phyloP scores from a whole-genome alignment of 805 yeast species.

The Zygoascus bituminiphila region DNA sequence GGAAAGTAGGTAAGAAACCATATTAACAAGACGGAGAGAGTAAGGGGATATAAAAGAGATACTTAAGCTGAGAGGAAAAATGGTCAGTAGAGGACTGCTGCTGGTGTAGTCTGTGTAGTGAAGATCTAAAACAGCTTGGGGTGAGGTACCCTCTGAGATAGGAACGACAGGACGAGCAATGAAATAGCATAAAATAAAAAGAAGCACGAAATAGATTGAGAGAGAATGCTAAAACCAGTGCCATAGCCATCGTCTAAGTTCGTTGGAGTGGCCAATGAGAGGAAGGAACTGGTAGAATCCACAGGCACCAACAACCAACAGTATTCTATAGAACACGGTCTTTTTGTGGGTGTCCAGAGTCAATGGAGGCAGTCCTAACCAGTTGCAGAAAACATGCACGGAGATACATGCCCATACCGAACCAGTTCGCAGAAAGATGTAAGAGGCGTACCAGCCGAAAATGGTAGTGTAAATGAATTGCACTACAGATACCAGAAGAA shows the following conservation, averaged over 20 bases:
- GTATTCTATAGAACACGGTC: constrained; percentile 15
- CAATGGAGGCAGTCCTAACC: constrained; percentile 54
- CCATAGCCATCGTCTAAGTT: neutral
- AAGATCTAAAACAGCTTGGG: no score
- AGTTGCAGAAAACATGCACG: constrained; percentile 62
- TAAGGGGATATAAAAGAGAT: neutral
- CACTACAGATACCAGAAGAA: constrained; percentile 34
- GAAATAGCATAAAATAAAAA: no score
- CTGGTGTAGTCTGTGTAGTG: no score
- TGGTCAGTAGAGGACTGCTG: no score
- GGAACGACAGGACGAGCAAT: no score
- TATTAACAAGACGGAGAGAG: neutral
- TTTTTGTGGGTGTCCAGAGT: constrained; percentile 5
- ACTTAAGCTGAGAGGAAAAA: no score
- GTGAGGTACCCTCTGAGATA: no score
- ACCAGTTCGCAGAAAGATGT: constrained; percentile 43
- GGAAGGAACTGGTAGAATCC: constrained; percentile 27
- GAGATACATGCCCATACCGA: constrained; percentile 49
- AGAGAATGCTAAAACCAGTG: no score
- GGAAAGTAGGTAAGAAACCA: neutral
- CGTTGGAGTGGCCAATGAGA: constrained; percentile 1
- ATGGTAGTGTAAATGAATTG: constrained; percentile 60
- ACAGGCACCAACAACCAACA: constrained; percentile 38
- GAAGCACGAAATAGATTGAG: no score
- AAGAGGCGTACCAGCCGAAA: constrained; percentile 63